These are phyloP conservation scores for Corymbia citriodora DNA, from an alignment of 441 rosid genomes.

Conservation along the genomic window DNA sequence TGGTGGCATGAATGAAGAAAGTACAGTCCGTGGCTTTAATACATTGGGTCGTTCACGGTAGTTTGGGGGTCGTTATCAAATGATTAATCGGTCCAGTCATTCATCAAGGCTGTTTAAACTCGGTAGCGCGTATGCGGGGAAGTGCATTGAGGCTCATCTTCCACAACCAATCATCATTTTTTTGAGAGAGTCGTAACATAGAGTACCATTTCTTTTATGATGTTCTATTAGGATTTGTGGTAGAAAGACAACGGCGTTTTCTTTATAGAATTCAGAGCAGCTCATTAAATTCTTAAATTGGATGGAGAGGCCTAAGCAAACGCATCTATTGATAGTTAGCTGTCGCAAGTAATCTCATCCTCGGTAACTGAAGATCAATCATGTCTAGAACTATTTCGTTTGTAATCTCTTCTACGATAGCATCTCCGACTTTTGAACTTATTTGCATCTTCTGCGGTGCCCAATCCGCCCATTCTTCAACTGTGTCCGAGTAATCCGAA, in stretches of 20 bases:
- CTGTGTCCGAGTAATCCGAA: constrained; percentile 17
- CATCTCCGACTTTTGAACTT: constrained; percentile 28
- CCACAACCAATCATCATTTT: not conserved
- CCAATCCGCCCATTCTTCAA: constrained; percentile 28
- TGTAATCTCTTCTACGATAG: constrained; percentile 30
- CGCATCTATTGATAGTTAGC: not conserved
- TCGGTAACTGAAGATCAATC: not conserved
- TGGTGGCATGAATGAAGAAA: not conserved
- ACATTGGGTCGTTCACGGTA: not conserved
- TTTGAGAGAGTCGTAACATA: not conserved
- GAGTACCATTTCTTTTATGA: not conserved
- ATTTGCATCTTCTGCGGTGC: constrained; percentile 15
- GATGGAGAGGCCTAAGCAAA: not conserved
- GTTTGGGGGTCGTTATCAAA: not conserved
- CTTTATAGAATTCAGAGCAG: not conserved
- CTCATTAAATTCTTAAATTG: not conserved
- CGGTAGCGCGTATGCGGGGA: not conserved
- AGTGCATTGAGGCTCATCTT: not conserved
- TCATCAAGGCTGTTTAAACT: not conserved
- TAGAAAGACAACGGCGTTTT: not conserved
- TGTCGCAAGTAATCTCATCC: not conserved
- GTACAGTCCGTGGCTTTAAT: not conserved
- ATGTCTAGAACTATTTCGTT: constrained; percentile 26
- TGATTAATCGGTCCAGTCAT: not conserved
- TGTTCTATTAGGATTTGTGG: not conserved